Percentiles rank a stretch among this genome's conserved stretches.
Evolutionary conservation across 305 asterid species (phyloP).

Genomic region (Rubia balearica): DNA sequence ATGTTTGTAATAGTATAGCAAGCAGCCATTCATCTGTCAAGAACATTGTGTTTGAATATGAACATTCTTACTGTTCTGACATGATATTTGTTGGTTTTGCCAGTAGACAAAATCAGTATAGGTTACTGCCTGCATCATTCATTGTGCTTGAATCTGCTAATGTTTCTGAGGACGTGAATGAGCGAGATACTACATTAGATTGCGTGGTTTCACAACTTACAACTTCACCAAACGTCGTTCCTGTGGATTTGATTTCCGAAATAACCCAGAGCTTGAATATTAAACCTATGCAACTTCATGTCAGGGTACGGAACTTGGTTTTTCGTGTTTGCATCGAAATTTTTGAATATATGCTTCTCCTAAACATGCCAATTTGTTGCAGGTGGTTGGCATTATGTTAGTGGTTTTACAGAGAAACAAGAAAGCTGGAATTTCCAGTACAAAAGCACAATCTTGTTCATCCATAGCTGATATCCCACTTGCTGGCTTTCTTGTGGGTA

Average conservation of each 20-base stretch:
- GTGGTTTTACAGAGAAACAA: slow-evolving; percentile 49
- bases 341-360: slow-evolving; percentile 4
- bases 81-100: slow-evolving; percentile 14
- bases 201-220: slow-evolving; percentile 24
- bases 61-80: neutral
- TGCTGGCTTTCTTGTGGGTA: slow-evolving; percentile 85
- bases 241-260: slow-evolving; percentile 50
- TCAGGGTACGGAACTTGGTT: slow-evolving; percentile 51
- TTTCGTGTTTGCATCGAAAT: slow-evolving; percentile 10
- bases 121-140: slow-evolving; percentile 66
- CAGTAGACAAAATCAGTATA: slow-evolving; percentile 52
- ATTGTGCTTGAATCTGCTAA: slow-evolving; percentile 48
- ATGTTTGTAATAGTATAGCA: neutral
- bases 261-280: slow-evolving; percentile 31
- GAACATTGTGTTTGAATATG: neutral
- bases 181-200: slow-evolving; percentile 24
- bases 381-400: slow-evolving; percentile 63
- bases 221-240: slow-evolving; percentile 27
- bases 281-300: slow-evolving; percentile 48
- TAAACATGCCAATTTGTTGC: slow-evolving; percentile 11
- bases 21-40: neutral
- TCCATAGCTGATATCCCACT: slow-evolving; percentile 43
- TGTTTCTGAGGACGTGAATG: slow-evolving; percentile 25
- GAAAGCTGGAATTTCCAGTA: slow-evolving; percentile 20
- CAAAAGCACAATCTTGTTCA: slow-evolving; percentile 27